phyloP scores from a whole-genome alignment of 1,284 basidiomycete species.

The Coriolopsis trogii region DNA sequence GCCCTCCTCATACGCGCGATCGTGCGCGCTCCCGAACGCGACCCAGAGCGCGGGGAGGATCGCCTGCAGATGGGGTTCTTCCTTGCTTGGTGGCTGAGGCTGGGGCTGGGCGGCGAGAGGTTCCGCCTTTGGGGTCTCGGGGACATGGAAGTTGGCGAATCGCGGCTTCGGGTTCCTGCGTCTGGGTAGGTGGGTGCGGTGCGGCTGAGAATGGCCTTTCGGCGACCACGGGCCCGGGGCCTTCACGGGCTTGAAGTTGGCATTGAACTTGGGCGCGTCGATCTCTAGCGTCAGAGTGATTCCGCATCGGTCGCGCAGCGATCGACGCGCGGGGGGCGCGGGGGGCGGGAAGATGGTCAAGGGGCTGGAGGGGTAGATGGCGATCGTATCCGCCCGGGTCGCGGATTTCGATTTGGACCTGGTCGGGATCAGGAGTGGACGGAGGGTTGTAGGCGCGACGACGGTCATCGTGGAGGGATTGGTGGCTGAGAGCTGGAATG shows the following conservation, averaged over 20 bases:
- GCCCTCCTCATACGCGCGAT: slow-evolving; percentile 17
- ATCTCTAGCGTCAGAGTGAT: slow-evolving; percentile 27
- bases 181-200: slow-evolving; percentile 33
- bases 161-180: slow-evolving; percentile 29
- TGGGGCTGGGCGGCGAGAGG: too few relatives aligned
- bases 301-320: slow-evolving; percentile 30
- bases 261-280: too few relatives aligned
- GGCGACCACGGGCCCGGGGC: slow-evolving; percentile 24
- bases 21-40: slow-evolving; percentile 22
- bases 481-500: not conserved
- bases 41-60: slow-evolving; percentile 30
- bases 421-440: slow-evolving; percentile 13
- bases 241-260: slow-evolving; percentile 15
- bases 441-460: not conserved
- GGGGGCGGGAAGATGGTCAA: slow-evolving; percentile 32
- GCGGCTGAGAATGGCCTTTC: slow-evolving; percentile 33
- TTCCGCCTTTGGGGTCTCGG: slow-evolving; percentile 6
- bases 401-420: slow-evolving; percentile 1
- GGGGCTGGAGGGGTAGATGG: slow-evolving; percentile 28
- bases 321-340: slow-evolving; percentile 13
- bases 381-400: slow-evolving; percentile 2
- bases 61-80: slow-evolving; percentile 27
- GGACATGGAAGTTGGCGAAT: slow-evolving; percentile 21
- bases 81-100: slow-evolving; percentile 13
- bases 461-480: not conserved